Evolutionary conservation across 495 filamentous ascomycete species (phyloP), one percentile per base, ranked within the genome.

Genomic region (Pseudomonodictys pantanalensis): DNA sequence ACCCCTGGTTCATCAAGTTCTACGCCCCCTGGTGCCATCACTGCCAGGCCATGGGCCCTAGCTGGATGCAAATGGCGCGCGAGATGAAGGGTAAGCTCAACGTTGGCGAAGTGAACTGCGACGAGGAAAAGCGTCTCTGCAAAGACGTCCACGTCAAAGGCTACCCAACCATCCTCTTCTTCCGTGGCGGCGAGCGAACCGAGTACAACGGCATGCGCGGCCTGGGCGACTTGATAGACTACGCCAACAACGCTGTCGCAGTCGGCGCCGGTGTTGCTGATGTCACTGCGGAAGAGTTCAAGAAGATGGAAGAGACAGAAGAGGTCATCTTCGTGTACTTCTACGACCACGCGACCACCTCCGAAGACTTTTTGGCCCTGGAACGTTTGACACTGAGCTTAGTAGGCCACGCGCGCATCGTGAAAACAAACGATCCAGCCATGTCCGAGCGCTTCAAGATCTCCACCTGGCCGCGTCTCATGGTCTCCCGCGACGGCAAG

Each of bases 1-100:
- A 97, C 43, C 87, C 91, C 15, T 98, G 93, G 93, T 96, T 98
- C 67, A 85, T 98, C 74, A 97, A 98, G 70, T 97, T 98, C 71
- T 97, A 96, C 72, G 92, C 89, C 24, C 93, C 93, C 1, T 97
- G 93, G 93, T 98, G 93, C 71, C 82, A 83, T 56, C 93, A 98
- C 72, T 98, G 93, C 72, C 87, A 96, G 70, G 89, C 88, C 17
- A 82, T 98, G 78, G 89, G 87, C 20, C 89, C 95, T 9, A 89
- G 84, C 66, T 98, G 93, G 93, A 77, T 82, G 53, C 86, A 92
- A 68, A 86, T 98, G 74, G 89, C 86, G 9, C 90, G 89, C 67
- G 89, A 93, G 69, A 90, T 96, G 86, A 83, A 91, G 72, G 85
- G 86, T 23, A 81, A 80, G 33, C 83, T 98, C 49, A 96, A 96